Conservation (phyloP, 2,329 filamentous ascomycete species). For the Cladosporium oxysporum region DNA sequence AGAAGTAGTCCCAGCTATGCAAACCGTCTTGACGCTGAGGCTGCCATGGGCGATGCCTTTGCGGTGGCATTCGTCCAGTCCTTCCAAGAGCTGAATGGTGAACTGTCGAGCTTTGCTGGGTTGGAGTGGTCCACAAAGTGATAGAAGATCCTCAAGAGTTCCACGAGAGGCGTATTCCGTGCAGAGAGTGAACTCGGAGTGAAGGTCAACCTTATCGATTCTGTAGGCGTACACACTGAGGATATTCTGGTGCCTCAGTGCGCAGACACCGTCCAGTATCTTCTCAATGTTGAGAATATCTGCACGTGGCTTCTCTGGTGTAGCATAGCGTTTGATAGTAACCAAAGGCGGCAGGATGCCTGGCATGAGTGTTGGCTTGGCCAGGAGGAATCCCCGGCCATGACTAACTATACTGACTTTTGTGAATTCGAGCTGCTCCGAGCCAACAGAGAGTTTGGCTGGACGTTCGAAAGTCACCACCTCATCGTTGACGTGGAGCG, state of each 20-base stretch:
- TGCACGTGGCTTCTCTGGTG: constrained; percentile 27
- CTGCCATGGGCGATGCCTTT: constrained; percentile 72
- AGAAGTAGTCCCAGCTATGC: constrained; percentile 20
- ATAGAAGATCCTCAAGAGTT: constrained; percentile 77
- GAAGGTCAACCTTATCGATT: constrained; percentile 28
- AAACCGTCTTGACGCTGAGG: constrained; percentile 28
- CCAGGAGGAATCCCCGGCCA: constrained; percentile 26
- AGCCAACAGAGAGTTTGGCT: constrained; percentile 26
- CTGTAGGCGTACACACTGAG: constrained; percentile 73
- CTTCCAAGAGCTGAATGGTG: constrained; percentile 90
- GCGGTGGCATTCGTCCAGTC: constrained; percentile 81
- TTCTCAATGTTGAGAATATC: constrained; percentile 35
- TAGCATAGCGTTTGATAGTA: constrained; percentile 30
- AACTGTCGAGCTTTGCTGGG: constrained; percentile 78
- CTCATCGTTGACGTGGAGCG: constrained; percentile 20
- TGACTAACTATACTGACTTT: constrained; percentile 27
- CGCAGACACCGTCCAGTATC: constrained; percentile 70
- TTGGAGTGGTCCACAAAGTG: constrained; percentile 66
- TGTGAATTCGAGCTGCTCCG: constrained; percentile 29
- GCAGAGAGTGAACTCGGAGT: constrained; percentile 18
- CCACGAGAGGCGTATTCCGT: constrained; percentile 79
- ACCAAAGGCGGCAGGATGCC: constrained; percentile 27
- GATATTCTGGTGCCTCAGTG: constrained; percentile 73
- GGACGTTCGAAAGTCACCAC: constrained; percentile 35
- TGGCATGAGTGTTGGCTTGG: constrained; percentile 24